Evolutionary conservation across 2,329 filamentous ascomycete species (phyloP), one percentile per base, ranked within the genome.

Genomic region (Cladophialophora yegresii): DNA sequence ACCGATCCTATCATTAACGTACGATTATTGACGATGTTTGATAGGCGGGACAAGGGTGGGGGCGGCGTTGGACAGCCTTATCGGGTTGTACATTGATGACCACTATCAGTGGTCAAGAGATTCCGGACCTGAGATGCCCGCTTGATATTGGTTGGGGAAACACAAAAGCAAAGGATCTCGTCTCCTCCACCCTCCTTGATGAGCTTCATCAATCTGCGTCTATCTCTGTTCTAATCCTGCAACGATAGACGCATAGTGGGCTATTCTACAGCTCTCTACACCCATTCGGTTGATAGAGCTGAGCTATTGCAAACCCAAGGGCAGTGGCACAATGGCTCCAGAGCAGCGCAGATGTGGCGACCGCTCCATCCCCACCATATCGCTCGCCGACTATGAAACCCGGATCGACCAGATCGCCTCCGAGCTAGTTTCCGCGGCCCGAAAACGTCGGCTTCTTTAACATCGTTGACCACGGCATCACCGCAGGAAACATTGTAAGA

Each of bases 381-480:
- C 84, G 0, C 77, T 87, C 3, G 77, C 72, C 49, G 75, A 85
- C 73, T 87, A 85, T 57, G 77, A 81, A 30, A 67, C 73, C 4
- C 81, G 84, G 56, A 80, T 84, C 69, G 79, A 84, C 63, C 75
- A 80, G 47, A 86, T 87, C 67, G 84, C 84, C 0, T 59, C 72
- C 0, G 73, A 85, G 65, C 77, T 87, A 1, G 75, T 83, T 62
- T 68, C 78, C 10, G 85, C 85, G 0, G 83, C 85, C 85, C 1
- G 84, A 87, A 68, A 82, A 82, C 7, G 81, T 82, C 58, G 85
- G 85, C n/a, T 87, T 87, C 77, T 87, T 87, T 75, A 82, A 80
- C 36, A 69, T 87, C 1, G 73, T 81, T 16, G 78, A 86, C 70
- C 85, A 87, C 66, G 83, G 80, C n/a, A 82, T 87, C 67, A 74